These are phyloP conservation scores for Sugiyamaella xylanicola DNA, from an alignment of 1,139 yeast genomes.

Conservation along the genomic window DNA sequence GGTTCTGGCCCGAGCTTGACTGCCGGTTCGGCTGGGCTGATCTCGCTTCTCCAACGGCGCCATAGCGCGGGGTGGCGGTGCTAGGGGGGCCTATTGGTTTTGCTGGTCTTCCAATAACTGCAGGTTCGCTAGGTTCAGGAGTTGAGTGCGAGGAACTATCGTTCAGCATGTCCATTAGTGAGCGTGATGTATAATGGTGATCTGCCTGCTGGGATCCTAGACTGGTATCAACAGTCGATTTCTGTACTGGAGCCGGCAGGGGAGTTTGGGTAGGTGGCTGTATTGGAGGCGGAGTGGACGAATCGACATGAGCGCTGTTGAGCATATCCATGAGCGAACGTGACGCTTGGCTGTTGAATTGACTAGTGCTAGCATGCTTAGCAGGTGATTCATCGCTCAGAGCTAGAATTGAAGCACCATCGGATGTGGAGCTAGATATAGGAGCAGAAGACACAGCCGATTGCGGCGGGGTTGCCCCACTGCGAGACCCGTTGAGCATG, in stretches of 20 bases:
- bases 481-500: neutral
- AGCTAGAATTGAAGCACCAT: too few relatives aligned
- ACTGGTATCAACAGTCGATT: neutral
- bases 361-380: neutral
- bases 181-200: neutral
- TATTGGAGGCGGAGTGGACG: neutral
- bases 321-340: slow-evolving; percentile 12
- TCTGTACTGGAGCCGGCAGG: too few relatives aligned
- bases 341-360: neutral
- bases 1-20: slow-evolving; percentile 17
- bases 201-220: neutral
- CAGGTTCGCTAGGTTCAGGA: neutral
- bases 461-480: too few relatives aligned
- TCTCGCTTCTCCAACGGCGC: slow-evolving; percentile 20
- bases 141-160: neutral
- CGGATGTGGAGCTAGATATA: neutral
- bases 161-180: slow-evolving; percentile 12
- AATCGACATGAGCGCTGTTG: neutral
- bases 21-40: slow-evolving; percentile 2
- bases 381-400: too few relatives aligned
- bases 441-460: neutral
- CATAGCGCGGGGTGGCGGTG: slow-evolving; percentile 11
- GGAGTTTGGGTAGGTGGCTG: neutral
- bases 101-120: neutral
- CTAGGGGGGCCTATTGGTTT: neutral